A percentile compares a stretch with the other conserved stretches of the same genome.
phyloP scores from a whole-genome alignment of 1,139 yeast genomes.

The Pichia sp. region DNA sequence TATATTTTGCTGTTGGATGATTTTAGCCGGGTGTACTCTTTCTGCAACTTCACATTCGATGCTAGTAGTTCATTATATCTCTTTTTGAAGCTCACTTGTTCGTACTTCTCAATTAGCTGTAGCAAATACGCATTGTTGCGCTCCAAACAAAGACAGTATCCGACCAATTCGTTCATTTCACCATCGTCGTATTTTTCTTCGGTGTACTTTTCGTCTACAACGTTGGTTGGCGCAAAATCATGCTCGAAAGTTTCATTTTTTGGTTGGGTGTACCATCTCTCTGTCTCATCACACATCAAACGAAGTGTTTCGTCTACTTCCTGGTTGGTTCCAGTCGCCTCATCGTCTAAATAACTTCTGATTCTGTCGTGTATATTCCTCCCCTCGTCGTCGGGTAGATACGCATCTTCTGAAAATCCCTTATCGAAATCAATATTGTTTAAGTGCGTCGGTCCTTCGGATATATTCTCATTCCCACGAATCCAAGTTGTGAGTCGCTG shows the following conservation, averaged over 20 bases:
- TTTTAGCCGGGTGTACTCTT: constrained; percentile 19
- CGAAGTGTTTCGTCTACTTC: constrained; percentile 24
- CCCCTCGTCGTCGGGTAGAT: constrained; percentile 8
- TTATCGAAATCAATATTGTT: not conserved
- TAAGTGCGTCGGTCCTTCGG: not conserved
- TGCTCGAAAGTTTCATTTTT: not conserved
- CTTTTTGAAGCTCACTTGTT: constrained; percentile 24
- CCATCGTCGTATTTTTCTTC: not conserved
- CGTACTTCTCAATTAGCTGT: constrained; percentile 24
- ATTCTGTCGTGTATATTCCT: constrained; percentile 8
- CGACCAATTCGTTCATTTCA: constrained; percentile 15
- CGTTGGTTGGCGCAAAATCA: not conserved
- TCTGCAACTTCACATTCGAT: constrained; percentile 17
- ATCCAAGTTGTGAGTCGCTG: not conserved
- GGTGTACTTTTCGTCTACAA: not conserved
- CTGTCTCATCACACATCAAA: constrained; percentile 19
- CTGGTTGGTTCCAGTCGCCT: constrained; percentile 8
- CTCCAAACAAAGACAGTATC: constrained; percentile 20
- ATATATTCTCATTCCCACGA: not conserved
- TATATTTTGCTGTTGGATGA: constrained; percentile 18
- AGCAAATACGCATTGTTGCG: constrained; percentile 23
- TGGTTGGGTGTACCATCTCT: constrained; percentile 13
- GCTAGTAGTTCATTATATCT: constrained; percentile 22
- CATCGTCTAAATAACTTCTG: constrained; percentile 13
- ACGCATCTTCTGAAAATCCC: constrained; percentile 1